Evolutionary conservation across 2,329 filamentous ascomycete genomes (phyloP), one percentile per base, ranked within the genome.

Genomic region (Incumbomyces delicatus): DNA sequence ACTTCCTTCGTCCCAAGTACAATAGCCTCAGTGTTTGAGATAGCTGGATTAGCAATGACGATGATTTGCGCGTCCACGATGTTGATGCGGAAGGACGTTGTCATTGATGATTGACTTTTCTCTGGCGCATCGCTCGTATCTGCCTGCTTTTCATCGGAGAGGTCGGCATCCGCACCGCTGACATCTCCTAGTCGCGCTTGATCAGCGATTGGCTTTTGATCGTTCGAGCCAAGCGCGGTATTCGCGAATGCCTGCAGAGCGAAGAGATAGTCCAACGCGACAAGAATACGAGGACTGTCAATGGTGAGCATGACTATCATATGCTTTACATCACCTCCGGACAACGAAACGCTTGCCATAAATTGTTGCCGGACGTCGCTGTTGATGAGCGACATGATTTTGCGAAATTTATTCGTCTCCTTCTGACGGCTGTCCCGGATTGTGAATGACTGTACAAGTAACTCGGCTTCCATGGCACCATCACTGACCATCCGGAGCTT

Each of bases 381-480:
- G 65, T 95, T 96, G 60, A 89, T 88, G 46, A 94, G 82, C 1
- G 89, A 89, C 92, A 98, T 96, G 67, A 98, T 95, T 63, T 90
- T 94, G 42, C 88, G 81, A 74, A 94, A 99, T 61, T 94, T 95
- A 70, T 95, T 98, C 4, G 83, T 85, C 57, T 94, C 89, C 45
- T 80, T 78, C 3, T 80, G 81, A n/a, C 94, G 82, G 53, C 85
- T 95, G 63, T 99, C 92, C 47, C 86, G 79, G 54, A 96, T 95
- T 0, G 88, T 95, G 63, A 98, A 95, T 0, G 90, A 92, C 50
- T 92, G 84, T 13, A 98, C 88, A 31, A 95, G 75, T 6, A 98
- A 77, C 61, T 99, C 94, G 2, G 89, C 88, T 63, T 98, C 92
- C 34, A 98, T 67, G 0, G 89, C 89, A 6, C 84, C 83, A 63